Base-by-base conservation (phyloP, 768 basidiomycete genomes). In the Coprinellus micaceus region DNA sequence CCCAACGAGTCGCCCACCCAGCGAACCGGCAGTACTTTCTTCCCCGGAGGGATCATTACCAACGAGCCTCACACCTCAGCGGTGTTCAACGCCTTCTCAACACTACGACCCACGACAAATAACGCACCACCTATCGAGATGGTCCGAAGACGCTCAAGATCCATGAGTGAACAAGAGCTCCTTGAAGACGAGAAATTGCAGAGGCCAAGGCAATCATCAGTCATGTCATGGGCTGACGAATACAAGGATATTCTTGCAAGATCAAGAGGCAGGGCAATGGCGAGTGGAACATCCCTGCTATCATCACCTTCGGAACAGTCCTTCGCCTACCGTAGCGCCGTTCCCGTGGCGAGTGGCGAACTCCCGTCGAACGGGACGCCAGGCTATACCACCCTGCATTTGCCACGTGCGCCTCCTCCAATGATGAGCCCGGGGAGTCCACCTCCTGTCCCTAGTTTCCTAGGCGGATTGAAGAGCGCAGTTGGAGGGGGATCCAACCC, bases 351-450 rank as follows among this genome's bases (percentile, higher is more conserved):
- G 2, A 58, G 45, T 22, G 61, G 61, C 3, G 61, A 62, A 43
- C 46, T 62, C 33, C 61, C 61, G 17, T 60, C 58, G 44, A 48
- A 62, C 4, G 61, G 61, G 11, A 58, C 54, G 9, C 56, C 61
- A 19, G 61, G 61, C 10, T 60, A 49, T 22, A 56, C 56, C 1
- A 28, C 53, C 2, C 41, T 62, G 19, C 56, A 60, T 19, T 53
- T 60, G 11, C 47, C 61, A 12, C 26, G 59, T 2, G 61, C 61
- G 5, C 61, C 61, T 39, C 61, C 58, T 6, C 36, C 49, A 13
- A 21, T 52, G 33, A 25, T 57, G 19, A n/a, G 40, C 24, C 19
- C 48, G 44, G 40, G 55, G 43, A 21, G 26, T 15, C 21, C 26
- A 17, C 22, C 41, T 12, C 43, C 12, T 9, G 19, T 11, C 3